These are phyloP conservation scores for Boletus sp. DNA, from an alignment of 768 basidiomycete species.

Conservation along the genomic window DNA sequence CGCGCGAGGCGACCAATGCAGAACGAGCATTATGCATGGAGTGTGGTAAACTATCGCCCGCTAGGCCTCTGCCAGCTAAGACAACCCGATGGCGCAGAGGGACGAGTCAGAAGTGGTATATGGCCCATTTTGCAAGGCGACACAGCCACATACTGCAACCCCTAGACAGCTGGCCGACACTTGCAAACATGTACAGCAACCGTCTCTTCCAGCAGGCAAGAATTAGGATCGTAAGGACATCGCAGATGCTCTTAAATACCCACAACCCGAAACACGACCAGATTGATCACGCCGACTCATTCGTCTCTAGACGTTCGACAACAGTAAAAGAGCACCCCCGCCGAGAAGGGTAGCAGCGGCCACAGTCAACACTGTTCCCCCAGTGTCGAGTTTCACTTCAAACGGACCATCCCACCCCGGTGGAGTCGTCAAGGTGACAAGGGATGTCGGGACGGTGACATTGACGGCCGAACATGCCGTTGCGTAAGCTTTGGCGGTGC, in stretches of 20 bases:
- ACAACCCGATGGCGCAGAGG: background rate
- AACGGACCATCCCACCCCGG: conserved; percentile 60
- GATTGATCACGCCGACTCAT: background rate
- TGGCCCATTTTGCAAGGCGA: background rate
- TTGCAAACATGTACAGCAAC: background rate
- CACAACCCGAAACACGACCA: background rate
- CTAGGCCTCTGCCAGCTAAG: background rate
- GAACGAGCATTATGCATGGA: conserved; percentile 17
- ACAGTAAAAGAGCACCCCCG: conserved; percentile 43
- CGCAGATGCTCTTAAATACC: background rate
- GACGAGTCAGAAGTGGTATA: background rate
- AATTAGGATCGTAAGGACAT: background rate
- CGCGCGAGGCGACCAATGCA: background rate
- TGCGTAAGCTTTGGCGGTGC: conserved; percentile 47
- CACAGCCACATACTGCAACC: conserved; percentile 17
- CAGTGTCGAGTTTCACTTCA: conserved; percentile 42
- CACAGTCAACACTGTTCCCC: conserved; percentile 45
- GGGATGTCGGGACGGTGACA: conserved; percentile 35
- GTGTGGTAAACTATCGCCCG: background rate
- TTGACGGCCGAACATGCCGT: conserved; percentile 43
- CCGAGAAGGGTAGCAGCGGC: conserved; percentile 46
- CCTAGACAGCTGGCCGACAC: background rate
- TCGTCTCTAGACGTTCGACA: conserved; percentile 48
- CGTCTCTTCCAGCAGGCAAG: background rate
- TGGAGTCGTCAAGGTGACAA: conserved; percentile 45